Base-by-base conservation (phyloP, 2,329 filamentous ascomycete genomes). In the Penicillium sp. region DNA sequence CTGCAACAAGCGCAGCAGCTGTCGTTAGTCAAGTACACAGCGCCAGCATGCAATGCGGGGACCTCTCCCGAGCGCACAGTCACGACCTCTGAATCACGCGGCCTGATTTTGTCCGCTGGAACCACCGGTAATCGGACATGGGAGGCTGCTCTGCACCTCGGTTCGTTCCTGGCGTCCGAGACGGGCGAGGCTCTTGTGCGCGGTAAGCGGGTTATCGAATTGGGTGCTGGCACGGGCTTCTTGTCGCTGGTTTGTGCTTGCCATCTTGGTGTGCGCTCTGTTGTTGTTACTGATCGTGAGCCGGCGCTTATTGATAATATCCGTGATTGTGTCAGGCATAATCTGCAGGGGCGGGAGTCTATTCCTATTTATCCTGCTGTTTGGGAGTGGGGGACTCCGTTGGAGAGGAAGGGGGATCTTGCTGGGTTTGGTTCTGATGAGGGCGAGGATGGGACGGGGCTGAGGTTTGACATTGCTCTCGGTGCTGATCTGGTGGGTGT, bases 11-110 rank as follows among this genome's bases (percentile, higher is more conserved):
- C 81, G 22, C 87, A 90, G 69, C 64, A 82, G 60, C 85, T 85
- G 64, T 81, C 81, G 29, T 84, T 84, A 64, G 85, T 94, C 51
- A 88, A 84, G 33, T 95, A 94, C 64, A 75, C 71, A 22, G 69
- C 64, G 26, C 69, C 72, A 3, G 31, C 10, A 15, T 45, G 31
- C 45, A 32, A 41, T 40, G 17, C 43, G 32, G 47, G 43, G 31
- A 42, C 15, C 19, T 39, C 43, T 19, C n/a, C 28, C 3, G 15
- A 40, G 35, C 57, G 54, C 40, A 63, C 56, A 55, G 67, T 64
- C 45, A 69, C 60, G 56, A 72, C 57, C 42, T 83, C 57, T 76
- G 79, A 55, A 68, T 83, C 48, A 65, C 82, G 53, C 74, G 83
- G 67, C 65, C 72, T 65, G 67, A 79, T 60, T 69, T 77, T 62